Evolutionary conservation across 352 stramenopile species (phyloP).

Genomic region (Phytopythium delawarense): DNA sequence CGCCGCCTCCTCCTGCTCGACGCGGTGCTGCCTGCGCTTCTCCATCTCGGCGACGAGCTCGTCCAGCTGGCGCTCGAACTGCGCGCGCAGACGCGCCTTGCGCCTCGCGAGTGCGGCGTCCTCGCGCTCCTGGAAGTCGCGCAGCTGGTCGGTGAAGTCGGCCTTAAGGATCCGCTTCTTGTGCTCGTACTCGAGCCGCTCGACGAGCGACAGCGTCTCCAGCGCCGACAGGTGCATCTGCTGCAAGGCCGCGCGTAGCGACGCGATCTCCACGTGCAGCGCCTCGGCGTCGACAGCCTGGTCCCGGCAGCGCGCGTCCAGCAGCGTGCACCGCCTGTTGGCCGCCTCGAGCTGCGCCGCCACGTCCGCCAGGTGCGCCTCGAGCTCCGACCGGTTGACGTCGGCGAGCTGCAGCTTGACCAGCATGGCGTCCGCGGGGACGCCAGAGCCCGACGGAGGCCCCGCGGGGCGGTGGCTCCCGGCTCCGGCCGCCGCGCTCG

Average conservation of each 20-base stretch:
- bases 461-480: conserved; percentile 1
- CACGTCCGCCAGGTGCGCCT: conserved; percentile 44
- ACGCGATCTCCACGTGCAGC: conserved; percentile 48
- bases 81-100: conserved; percentile 57
- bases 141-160: conserved; percentile 61
- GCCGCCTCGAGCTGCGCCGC: conserved; percentile 42
- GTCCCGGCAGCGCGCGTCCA: conserved; percentile 49
- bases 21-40: conserved; percentile 39
- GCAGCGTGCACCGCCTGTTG: conserved; percentile 26
- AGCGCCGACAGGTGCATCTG: conserved; percentile 50
- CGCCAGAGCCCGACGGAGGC: conserved; percentile 10
- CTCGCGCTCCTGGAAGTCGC: conserved; percentile 67
- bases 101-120: conserved; percentile 57
- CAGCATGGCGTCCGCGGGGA: conserved; percentile 39
- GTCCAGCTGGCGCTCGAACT: conserved; percentile 62
- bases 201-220: conserved; percentile 42
- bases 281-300: conserved; percentile 47
- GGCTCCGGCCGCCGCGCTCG: conserved; percentile 9
- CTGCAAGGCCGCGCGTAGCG: conserved; percentile 33
- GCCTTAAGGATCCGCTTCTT: conserved; percentile 56
- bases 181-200: conserved; percentile 70
- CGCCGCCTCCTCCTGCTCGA: conserved; percentile 60
- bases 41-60: conserved; percentile 61
- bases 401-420: conserved; percentile 60
- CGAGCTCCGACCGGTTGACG: conserved; percentile 45